These are phyloP conservation scores for Phytopythium montanum DNA, from an alignment of 352 stramenopile genomes.

Conservation along the genomic window DNA sequence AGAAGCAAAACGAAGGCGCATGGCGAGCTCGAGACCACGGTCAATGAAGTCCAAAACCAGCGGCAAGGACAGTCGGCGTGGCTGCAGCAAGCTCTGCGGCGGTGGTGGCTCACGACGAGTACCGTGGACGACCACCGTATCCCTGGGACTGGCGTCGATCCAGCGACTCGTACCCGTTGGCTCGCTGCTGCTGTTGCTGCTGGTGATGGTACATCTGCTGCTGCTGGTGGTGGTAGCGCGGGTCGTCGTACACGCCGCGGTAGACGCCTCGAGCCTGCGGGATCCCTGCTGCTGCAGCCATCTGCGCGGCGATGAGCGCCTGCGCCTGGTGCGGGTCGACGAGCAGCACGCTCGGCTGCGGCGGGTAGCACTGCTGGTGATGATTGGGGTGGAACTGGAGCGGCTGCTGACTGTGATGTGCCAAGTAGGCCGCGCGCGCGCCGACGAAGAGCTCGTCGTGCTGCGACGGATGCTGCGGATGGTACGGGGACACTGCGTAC, in stretches of 20 bases:
- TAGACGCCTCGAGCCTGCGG: conserved; percentile 2
- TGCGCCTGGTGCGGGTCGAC: conserved; percentile 17
- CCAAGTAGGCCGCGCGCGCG: not conserved
- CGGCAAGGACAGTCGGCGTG: not conserved
- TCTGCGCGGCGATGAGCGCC: conserved; percentile 10
- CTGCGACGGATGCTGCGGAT: not conserved
- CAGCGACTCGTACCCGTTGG: conserved; percentile 3
- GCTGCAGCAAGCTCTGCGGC: not conserved
- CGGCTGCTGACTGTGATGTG: conserved; percentile 10
- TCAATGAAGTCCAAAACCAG: not conserved
- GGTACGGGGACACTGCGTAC: not conserved
- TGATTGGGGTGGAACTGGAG: conserved; percentile 6
- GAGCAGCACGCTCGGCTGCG: conserved; percentile 17
- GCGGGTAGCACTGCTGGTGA: conserved; percentile 14
- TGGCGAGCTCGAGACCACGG: conserved; percentile 1
- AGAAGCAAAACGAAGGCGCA: conserved; percentile 24
- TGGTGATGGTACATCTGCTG: conserved; percentile 16
- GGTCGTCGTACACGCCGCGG: conserved; percentile 6
- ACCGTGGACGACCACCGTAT: not conserved
- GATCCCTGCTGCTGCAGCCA: conserved; percentile 4
- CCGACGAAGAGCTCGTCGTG: conserved; percentile 1
- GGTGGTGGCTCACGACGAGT: conserved; percentile 4
- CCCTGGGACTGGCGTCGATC: not conserved
- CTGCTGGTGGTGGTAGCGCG: conserved; percentile 11
- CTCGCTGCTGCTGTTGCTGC: conserved; percentile 22